Conservation (phyloP, 164 flowering plant species). For the Chimonanthus praecox region DNA sequence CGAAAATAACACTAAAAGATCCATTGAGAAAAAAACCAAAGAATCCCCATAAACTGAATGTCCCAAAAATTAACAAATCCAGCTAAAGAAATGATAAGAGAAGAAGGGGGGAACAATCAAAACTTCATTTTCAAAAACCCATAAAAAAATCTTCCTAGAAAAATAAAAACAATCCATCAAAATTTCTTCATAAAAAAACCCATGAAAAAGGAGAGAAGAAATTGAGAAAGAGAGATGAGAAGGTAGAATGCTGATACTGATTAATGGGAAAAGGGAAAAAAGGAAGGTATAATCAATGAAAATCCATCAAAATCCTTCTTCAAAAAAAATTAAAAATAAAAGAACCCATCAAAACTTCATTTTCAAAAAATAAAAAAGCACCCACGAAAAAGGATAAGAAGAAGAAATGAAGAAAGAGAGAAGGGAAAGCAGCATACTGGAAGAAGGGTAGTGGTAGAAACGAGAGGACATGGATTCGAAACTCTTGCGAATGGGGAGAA, state of each 20-base stretch:
- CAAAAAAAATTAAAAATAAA: too few relatives aligned
- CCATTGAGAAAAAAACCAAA: too few relatives aligned
- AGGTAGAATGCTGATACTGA: too few relatives aligned
- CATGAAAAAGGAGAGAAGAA: neutral
- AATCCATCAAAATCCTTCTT: too few relatives aligned
- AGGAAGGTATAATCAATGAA: too few relatives aligned
- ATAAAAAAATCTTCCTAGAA: neutral
- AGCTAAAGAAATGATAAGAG: too few relatives aligned
- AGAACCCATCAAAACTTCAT: too few relatives aligned
- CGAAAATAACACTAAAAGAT: too few relatives aligned
- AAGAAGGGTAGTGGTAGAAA: slow-evolving; percentile 35
- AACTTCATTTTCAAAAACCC: neutral
- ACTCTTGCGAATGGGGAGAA: slow-evolving; percentile 39
- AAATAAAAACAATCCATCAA: neutral
- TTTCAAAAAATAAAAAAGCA: neutral
- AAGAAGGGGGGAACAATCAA: too few relatives aligned
- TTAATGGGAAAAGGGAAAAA: too few relatives aligned
- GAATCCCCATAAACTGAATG: too few relatives aligned
- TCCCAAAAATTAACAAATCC: too few relatives aligned
- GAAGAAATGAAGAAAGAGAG: neutral
- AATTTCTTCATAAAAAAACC: neutral
- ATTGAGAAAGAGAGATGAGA: neutral
- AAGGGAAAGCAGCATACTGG: slow-evolving; percentile 24
- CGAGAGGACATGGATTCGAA: slow-evolving; percentile 39
- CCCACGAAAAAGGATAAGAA: neutral